Percentiles rank a stretch among this genome's conserved stretches.
Evolutionary conservation across 352 stramenopile species (phyloP).

Genomic region (Elongisporangium anandrum): DNA sequence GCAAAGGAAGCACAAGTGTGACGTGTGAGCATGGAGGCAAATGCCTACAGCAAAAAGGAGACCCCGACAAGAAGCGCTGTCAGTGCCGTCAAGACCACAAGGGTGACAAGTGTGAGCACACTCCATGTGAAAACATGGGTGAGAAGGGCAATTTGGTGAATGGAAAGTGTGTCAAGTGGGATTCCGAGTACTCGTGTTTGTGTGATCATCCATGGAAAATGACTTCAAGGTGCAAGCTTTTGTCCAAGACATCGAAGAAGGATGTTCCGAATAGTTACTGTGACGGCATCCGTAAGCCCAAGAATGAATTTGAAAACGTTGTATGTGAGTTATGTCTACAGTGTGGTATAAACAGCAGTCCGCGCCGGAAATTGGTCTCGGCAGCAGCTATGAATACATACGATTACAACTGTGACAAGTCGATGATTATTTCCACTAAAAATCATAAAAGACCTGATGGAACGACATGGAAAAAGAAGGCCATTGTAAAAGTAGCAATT

Average conservation of each 20-base stretch:
- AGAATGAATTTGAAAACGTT: neutral
- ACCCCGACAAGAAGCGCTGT: conserved; percentile 5
- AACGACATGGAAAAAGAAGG: neutral
- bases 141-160: conserved; percentile 10
- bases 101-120: conserved; percentile 10
- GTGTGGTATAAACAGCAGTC: neutral
- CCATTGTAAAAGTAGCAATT: neutral
- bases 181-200: conserved; percentile 5
- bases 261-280: neutral
- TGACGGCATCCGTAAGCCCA: neutral
- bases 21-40: neutral
- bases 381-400: neutral
- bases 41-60: conserved; percentile 7
- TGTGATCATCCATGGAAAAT: neutral
- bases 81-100: conserved; percentile 6
- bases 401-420: neutral
- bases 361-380: neutral
- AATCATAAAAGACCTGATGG: neutral
- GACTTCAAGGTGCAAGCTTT: neutral
- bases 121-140: conserved; percentile 3
- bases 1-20: neutral
- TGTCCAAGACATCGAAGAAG: neutral
- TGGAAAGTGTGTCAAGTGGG: conserved; percentile 6
- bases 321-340: neutral
- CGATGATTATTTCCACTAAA: neutral